These are phyloP conservation scores for Chenopodium berlandieri DNA, from an alignment of 148 eudicot genomes.

Conservation along the genomic window DNA sequence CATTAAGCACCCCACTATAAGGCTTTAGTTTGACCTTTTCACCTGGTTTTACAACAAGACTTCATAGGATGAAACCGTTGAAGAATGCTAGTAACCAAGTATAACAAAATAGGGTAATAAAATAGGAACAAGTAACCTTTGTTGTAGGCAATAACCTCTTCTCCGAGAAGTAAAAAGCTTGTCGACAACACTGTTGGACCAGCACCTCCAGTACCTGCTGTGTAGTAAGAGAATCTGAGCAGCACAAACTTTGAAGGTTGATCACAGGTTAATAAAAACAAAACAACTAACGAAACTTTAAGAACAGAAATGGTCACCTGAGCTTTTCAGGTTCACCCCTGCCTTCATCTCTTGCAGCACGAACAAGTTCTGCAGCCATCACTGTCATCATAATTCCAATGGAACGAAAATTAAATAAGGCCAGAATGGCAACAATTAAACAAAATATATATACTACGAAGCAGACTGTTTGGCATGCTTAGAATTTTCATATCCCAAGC, in stretches of 20 bases:
- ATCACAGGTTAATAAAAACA: background rate
- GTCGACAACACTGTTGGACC: slow-evolving; percentile 98
- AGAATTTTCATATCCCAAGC: background rate
- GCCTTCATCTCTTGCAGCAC: slow-evolving; percentile 67
- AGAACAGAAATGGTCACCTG: slow-evolving; percentile 43
- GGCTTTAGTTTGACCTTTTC: slow-evolving; percentile 77
- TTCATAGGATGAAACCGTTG: slow-evolving; percentile 5
- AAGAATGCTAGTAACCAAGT: background rate
- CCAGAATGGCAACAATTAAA: background rate
- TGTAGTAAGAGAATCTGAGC: slow-evolving; percentile 85
- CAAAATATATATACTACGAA: background rate
- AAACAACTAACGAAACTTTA: background rate
- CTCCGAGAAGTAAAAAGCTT: slow-evolving; percentile 93
- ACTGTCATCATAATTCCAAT: slow-evolving; percentile 43
- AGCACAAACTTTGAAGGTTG: background rate
- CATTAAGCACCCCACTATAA: slow-evolving; percentile 84
- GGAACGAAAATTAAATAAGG: background rate
- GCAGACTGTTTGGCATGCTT: background rate
- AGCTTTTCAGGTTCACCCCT: slow-evolving; percentile 72
- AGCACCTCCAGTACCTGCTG: slow-evolving; percentile 98
- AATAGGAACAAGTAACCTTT: slow-evolving; percentile 51
- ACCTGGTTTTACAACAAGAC: slow-evolving; percentile 48
- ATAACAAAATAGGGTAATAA: background rate
- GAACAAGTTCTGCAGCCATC: slow-evolving; percentile 98
- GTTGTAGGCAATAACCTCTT: slow-evolving; percentile 82